phyloP scores from a whole-genome alignment of 768 basidiomycete species.

The Termitomyces sp. region DNA sequence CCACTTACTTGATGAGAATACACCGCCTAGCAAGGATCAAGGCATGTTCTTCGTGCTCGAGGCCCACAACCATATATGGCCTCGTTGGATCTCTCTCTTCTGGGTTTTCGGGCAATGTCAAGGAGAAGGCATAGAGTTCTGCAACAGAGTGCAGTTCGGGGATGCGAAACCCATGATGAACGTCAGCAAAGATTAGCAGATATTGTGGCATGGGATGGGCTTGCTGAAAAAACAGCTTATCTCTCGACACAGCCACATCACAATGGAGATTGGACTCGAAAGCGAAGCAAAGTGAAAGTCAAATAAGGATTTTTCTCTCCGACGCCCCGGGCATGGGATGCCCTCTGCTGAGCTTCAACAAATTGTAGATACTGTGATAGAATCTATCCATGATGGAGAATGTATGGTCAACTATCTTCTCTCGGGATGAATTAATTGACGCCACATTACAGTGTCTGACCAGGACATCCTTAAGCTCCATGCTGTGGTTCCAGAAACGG shows the following conservation, averaged over 20 bases:
- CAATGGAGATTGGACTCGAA: no score
- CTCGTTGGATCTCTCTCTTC: slow-evolving; percentile 50
- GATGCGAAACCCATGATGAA: slow-evolving; percentile 77
- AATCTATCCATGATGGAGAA: slow-evolving; percentile 26
- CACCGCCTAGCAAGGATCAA: slow-evolving; percentile 70
- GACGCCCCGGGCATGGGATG: slow-evolving; percentile 10
- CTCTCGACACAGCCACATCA: no score
- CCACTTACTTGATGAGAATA: slow-evolving; percentile 72
- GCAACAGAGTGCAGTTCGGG: slow-evolving; percentile 80
- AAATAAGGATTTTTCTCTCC: no score
- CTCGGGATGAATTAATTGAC: not conserved
- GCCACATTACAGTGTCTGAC: slow-evolving; percentile 35
- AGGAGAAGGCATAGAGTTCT: slow-evolving; percentile 64
- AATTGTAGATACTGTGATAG: slow-evolving; percentile 25
- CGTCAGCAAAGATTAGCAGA: slow-evolving; percentile 78
- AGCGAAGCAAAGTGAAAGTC: no score
- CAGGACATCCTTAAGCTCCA: slow-evolving; percentile 54
- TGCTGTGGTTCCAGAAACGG: slow-evolving; percentile 56
- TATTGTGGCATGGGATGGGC: slow-evolving; percentile 18
- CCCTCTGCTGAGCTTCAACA: slow-evolving; percentile 19
- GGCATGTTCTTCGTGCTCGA: slow-evolving; percentile 74
- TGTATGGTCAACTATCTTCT: slow-evolving; percentile 20
- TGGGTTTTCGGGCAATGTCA: slow-evolving; percentile 42
- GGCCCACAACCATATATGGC: slow-evolving; percentile 71
- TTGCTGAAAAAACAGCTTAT: no score